Evolutionary conservation across 2,329 filamentous ascomycete genomes (phyloP), one percentile per base, ranked within the genome.

Genomic region (Gaeumannomyces tritici): DNA sequence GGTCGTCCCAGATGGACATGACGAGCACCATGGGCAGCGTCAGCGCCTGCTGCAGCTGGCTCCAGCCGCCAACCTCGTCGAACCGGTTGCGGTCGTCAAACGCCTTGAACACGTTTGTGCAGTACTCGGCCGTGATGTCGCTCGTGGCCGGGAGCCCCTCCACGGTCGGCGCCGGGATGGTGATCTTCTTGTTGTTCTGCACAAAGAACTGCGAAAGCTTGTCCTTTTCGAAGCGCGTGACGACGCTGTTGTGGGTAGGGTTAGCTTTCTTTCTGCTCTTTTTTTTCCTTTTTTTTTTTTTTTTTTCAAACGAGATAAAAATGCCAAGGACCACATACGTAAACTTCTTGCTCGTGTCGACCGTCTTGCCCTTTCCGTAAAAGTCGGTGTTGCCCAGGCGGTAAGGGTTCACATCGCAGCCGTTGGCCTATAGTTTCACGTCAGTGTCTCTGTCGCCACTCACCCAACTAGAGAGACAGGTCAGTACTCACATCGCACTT

Each of bases 371-470:
- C 51, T 66, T 63, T n/a, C 66, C 66, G 63, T 83, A 88, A 76
- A 87, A 89, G 71, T 76, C 74, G 42, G 74, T 75, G 72, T 83
- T 80, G 57, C 84, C 85, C 76, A 84, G 79, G 68, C 85, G 84
- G 80, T 82, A 88, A 29, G 80, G 75, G 78, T 87, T 87, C 77
- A 83, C 87, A 70, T 87, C 85, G 68, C 86, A 89, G 27, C 86
- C 86, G 65, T 85, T 82, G 63, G 82, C 59, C 42, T 55, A 11
- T 15, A 24, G 1, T 33, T 24, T 1, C 3, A 24, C n/a, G 2
- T 55, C 18, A 61, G 59, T 21, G 2, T 11, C 1, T 59, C 12
- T 15, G 33, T 35, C 8, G n/a, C n/a, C 5, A 13, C 33, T 13
- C 33, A 13, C 33, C n/a, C 33, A 15, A 13, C 33, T 15, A 33